Base-by-base conservation (phyloP, 495 filamentous ascomycete genomes). In the Talaromyces ruber region DNA sequence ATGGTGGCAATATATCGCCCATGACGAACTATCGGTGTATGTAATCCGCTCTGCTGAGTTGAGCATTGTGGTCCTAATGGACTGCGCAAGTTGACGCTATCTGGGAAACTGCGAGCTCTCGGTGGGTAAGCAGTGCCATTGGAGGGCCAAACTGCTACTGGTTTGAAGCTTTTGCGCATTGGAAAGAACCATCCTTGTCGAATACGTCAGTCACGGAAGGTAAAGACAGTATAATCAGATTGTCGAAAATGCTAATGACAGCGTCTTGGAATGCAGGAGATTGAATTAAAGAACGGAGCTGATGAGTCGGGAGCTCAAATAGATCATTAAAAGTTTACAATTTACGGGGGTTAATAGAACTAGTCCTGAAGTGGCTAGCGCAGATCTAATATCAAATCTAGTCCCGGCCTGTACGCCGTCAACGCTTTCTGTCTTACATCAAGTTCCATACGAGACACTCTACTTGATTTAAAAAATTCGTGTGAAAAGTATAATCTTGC, bases 141-240 rank as follows among this genome's bases (percentile, higher is more conserved):
- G 43, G 59, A 22, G 30, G 59, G 39, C 59, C 59, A 60, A 16
- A 22, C 32, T 32, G 24, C 59, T 52, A 25, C 43, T 12, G 45
- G 43, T 51, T 30, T 60, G 37, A 60, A 26, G 45, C 59, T 28
- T 51, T 22, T 18, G 32, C 43, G 45, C 59, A 60, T 60, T 60
- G 59, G 43, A 28, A 60, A 51, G 18, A 43, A 51, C 28, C 59
- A 60, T 60, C 37, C 43, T 60, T 47, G 59, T 28, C 57, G 21
- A 8, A 6, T 32, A 28, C 4, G n/a, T 34, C 9, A 37, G 50
- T 53, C 18, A 21, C 25, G 47, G 18, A 25, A 28, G 50, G 24
- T 28, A 53, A 2, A 47, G 34, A 12, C 5, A 47, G 16, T 22
- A 16, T 25, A 34, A 18, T 34, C n/a, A 57, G 50, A 24, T 47